Evolutionary conservation across 75 land plant genomes (phyloP).

Genomic region (Pseudotsuga menziesii): DNA sequence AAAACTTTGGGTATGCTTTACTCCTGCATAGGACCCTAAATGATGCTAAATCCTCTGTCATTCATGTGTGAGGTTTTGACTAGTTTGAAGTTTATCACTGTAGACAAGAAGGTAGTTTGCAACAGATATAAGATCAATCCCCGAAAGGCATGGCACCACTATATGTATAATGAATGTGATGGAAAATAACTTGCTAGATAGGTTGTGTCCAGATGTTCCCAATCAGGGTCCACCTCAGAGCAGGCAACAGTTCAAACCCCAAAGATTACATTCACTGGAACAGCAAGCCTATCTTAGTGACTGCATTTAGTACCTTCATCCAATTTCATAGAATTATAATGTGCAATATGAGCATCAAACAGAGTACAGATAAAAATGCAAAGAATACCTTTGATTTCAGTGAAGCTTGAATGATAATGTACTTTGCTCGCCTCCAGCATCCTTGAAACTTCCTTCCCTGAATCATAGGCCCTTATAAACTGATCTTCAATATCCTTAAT

Average conservation of each 20-base stretch:
- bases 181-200: not conserved
- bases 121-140: constrained; percentile 7
- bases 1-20: constrained; percentile 2
- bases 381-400: constrained; percentile 56
- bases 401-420: constrained; percentile 49
- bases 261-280: not conserved
- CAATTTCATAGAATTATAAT: not conserved
- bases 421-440: constrained; percentile 78
- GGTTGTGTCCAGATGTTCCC: not conserved
- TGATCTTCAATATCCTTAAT: constrained; percentile 71
- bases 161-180: not conserved
- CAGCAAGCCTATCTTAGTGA: not conserved
- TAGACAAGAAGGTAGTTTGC: not conserved
- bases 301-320: not conserved
- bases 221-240: not conserved
- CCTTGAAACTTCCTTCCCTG: constrained; percentile 72
- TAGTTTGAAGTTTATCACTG: not conserved
- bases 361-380: not conserved
- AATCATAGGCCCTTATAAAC: constrained; percentile 68
- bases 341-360: not conserved
- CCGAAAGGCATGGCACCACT: not conserved
- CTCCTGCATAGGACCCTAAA: not conserved
- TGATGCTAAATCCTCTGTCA: not conserved
- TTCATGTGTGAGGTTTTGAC: not conserved
- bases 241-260: not conserved